Percentiles rank a stretch among this genome's conserved stretches.
Conservation (phyloP, 371 early-diverging fungal genomes). For the Conidiobolus incongruus region DNA sequence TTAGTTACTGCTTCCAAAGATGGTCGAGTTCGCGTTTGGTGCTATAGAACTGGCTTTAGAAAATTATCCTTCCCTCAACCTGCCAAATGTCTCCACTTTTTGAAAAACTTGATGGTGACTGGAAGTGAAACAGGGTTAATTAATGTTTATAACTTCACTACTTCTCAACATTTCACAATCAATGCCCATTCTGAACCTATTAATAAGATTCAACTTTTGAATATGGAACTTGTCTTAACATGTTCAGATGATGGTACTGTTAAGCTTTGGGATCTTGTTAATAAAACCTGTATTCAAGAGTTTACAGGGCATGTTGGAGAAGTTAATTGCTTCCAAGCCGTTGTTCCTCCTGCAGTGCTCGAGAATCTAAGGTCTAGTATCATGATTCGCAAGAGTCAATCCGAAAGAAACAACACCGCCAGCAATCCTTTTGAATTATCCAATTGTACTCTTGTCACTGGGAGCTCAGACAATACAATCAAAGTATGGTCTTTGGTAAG, state of each 20-base stretch:
- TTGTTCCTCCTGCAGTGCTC: slow-evolving; percentile 5
- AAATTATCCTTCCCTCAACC: slow-evolving; percentile 61
- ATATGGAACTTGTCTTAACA: slow-evolving; percentile 39
- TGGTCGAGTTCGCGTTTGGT: slow-evolving; percentile 90
- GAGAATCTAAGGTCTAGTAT: slow-evolving; percentile 48
- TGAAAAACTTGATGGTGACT: slow-evolving; percentile 45
- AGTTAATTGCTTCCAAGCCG: slow-evolving; percentile 30
- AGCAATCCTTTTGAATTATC: no score
- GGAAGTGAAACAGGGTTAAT: slow-evolving; percentile 75
- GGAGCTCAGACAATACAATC: slow-evolving; percentile 76
- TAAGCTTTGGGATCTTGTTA: slow-evolving; percentile 60
- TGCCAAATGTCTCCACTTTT: slow-evolving; percentile 67
- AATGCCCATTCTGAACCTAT: slow-evolving; percentile 72
- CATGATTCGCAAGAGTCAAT: no score
- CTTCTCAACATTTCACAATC: slow-evolving; percentile 53
- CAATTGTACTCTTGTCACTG: slow-evolving; percentile 70
- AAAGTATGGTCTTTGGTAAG: slow-evolving; percentile 61
- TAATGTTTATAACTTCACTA: slow-evolving; percentile 72
- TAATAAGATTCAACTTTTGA: slow-evolving; percentile 59
- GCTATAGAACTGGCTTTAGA: slow-evolving; percentile 78
- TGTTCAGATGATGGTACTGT: slow-evolving; percentile 62
- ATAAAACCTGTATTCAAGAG: slow-evolving; percentile 34
- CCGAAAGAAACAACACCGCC: slow-evolving; percentile 1
- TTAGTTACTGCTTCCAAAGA: slow-evolving; percentile 79
- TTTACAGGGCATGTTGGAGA: slow-evolving; percentile 61